Evolutionary conservation across 768 basidiomycete species (phyloP), one percentile per base, ranked within the genome.

Genomic region (Tricholoma saponaceum): DNA sequence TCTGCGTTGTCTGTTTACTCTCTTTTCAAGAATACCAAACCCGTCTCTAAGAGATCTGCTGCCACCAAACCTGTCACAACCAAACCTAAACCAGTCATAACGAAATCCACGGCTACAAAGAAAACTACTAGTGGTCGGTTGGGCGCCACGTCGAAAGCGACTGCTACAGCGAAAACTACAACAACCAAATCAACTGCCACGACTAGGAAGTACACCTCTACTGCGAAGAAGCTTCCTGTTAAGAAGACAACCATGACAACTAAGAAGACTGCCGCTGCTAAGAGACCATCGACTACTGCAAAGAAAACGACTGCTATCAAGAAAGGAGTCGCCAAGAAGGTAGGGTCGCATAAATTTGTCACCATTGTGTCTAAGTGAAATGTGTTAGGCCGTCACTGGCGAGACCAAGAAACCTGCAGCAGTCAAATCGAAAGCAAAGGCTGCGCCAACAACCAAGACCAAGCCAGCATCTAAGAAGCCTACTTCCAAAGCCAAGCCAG

Each of bases 311-410:
- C 72, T 3, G 57, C 77, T 22, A 70, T 74, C 37, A 80, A 75
- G 70, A 78, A 79, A 56, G 81, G 78, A 46, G 52, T 74, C 3
- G 79, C 77, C 7, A 88, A 88, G 80, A 88, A 86, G 80, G 87
- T 85, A 35, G 62, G 59, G 0, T 28, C 20, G 16, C 14, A 30
- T 16, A 23, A 49, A 23, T 0, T 5, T n/a, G 51, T 6, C 37
- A 25, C 12, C 22, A n/a, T 18, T 46, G 35, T 5, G 28, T 52
- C 51, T 52, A 41, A 30, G 28, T 44, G 8, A 22, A 30, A 13
- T 35, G 8, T 32, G 46, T 16, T 55, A 78, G 77, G 61, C 76
- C 46, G 67, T 76, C 22, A 75, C 64, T n/a, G 76, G 74, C 26
- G 74, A 73, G 41, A 58, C 69, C 9, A 77, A 77, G 66, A 77